Evolutionary conservation across 2,329 filamentous ascomycete genomes (phyloP).

Genomic region (Fusarium dlaminii): DNA sequence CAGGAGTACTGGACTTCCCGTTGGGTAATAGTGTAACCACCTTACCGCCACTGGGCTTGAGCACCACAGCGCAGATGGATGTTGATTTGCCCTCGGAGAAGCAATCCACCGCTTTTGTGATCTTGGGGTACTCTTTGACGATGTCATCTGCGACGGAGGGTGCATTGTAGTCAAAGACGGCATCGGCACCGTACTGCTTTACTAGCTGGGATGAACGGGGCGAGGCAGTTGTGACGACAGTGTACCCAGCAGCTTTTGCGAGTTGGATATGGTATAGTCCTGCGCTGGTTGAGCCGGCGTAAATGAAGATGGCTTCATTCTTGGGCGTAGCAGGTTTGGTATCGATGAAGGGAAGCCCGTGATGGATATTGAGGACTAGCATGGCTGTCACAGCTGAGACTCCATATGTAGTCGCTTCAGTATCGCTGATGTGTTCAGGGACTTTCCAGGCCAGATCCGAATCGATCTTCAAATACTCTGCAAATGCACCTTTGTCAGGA

Average conservation of each 20-base stretch:
- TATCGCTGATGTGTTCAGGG: rapidly evolving
- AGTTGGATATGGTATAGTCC: neutral
- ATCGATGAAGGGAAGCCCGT: neutral
- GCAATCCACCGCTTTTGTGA: neutral
- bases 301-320: neutral
- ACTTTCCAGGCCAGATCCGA: neutral
- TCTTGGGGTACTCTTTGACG: neutral
- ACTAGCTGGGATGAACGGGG: rapidly evolving
- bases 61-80: neutral
- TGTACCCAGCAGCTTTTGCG: neutral
- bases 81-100: neutral
- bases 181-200: neutral
- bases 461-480: neutral
- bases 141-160: neutral
- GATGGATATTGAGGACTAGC: neutral
- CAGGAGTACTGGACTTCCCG: neutral
- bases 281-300: neutral
- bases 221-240: rapidly evolving
- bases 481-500: neutral
- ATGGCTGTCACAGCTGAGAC: neutral
- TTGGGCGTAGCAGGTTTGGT: neutral
- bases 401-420: neutral
- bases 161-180: neutral
- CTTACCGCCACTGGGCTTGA: neutral
- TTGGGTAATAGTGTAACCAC: neutral